Evolutionary conservation across 768 basidiomycete genomes (phyloP).

Genomic region (Termitomyces sp.): DNA sequence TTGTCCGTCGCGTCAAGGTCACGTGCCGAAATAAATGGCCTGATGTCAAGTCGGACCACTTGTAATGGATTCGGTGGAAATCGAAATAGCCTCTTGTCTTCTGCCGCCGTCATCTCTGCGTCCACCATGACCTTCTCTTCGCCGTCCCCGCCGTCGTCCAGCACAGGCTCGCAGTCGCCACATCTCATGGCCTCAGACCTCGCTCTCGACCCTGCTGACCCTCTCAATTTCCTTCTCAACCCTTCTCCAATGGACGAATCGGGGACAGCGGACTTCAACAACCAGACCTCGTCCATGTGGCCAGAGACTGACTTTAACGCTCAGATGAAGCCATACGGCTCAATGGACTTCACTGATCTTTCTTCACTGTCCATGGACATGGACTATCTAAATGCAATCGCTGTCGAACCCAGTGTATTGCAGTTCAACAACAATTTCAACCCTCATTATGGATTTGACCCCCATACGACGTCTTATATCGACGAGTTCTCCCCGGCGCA

Average conservation of each 20-base stretch:
- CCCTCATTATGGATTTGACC: slow-evolving; percentile 23
- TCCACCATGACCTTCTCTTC: slow-evolving; percentile 10
- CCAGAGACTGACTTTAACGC: slow-evolving; percentile 18
- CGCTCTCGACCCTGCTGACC: slow-evolving; percentile 52
- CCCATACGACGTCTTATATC: slow-evolving; percentile 5
- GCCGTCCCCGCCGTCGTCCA: slow-evolving; percentile 18
- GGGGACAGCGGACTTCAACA: background rate
- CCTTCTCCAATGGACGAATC: slow-evolving; percentile 31
- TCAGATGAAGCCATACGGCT: slow-evolving; percentile 30
- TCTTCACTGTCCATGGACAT: slow-evolving; percentile 48
- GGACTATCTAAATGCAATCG: slow-evolving; percentile 56
- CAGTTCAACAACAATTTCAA: slow-evolving; percentile 33
- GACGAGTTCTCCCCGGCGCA: slow-evolving; percentile 22
- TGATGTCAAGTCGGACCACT: slow-evolving; percentile 17
- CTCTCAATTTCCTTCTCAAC: slow-evolving; percentile 52
- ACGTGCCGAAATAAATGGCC: slow-evolving; percentile 20
- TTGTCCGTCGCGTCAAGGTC: background rate
- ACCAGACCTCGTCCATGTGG: slow-evolving; percentile 48
- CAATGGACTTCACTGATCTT: slow-evolving; percentile 40
- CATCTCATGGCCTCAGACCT: slow-evolving; percentile 37
- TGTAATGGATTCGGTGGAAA: background rate
- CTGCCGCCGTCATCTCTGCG: background rate
- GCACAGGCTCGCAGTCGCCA: slow-evolving; percentile 16
- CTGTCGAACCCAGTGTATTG: slow-evolving; percentile 62
- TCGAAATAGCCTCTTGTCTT: background rate